Evolutionary conservation across 495 filamentous ascomycete species (phyloP), one percentile per base, ranked within the genome.

Genomic region (Penicillium robsamsonii): DNA sequence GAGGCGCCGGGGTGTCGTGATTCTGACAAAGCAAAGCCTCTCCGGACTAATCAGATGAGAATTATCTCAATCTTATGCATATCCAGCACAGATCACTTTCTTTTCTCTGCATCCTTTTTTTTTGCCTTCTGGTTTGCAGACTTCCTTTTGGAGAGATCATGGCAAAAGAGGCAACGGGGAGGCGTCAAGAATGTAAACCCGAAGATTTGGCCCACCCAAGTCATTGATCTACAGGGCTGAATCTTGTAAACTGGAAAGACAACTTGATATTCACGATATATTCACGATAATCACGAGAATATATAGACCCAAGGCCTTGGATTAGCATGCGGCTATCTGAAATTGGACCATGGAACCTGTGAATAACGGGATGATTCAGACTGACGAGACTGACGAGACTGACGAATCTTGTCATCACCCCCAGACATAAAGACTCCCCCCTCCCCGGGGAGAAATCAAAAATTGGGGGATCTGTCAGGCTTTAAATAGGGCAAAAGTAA

Each of bases 381-480:
- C 63, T 73, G 60, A 68, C 65, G 65, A 66, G 60, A 66, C 54
- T 71, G 68, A 71, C 70, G 65, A 66, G 60, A 66, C 54, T 71
- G 68, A 71, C 70, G 64, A 69, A 60, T 65, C 35, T 49, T 73
- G 65, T 70, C 68, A 74, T 74, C 69, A 74, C 61, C 49, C 50
- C 48, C 47, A 25, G 17, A 50, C 41, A 49, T 24, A 42, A 42
- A 65, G 20, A 64, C 56, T 42, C 24, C 29, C 25, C 25, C 24
- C 29, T 18, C 25, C 55, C 31, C 27, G 24, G 29, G 42, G 27
- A 50, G 27, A 50, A n/a, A 9, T 31, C 20, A 47, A 11, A 0
- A 15, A 51, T 43, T 35, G 57, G 56, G 56, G 58, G 41, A 22
- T 38, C 22, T 17, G 33, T 17, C 46, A 51, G 17, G 22, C 20